These are phyloP conservation scores for Zalerion maritima DNA, from an alignment of 495 filamentous ascomycete species.

Conservation along the genomic window DNA sequence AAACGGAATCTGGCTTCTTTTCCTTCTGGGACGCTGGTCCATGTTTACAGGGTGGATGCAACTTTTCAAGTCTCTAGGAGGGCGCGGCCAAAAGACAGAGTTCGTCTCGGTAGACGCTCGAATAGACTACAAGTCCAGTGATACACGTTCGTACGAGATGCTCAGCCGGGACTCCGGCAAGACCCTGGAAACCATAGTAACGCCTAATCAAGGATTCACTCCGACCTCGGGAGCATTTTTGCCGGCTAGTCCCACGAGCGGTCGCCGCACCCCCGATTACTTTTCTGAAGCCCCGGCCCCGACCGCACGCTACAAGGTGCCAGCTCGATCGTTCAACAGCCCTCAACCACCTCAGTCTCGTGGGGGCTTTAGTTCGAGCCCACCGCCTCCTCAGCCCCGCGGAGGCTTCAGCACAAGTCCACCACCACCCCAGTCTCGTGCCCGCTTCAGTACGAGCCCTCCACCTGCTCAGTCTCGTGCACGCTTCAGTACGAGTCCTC, in stretches of 20 bases:
- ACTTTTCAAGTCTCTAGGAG: constrained; percentile 30
- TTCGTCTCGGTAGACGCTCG: constrained; percentile 82
- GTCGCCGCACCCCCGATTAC: constrained; percentile 32
- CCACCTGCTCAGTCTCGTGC: constrained; percentile 6
- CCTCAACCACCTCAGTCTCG: constrained; percentile 25
- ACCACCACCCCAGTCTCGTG: too few relatives aligned
- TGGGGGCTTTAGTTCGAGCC: constrained; percentile 20
- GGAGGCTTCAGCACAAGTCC: constrained; percentile 12
- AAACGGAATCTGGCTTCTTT: constrained; percentile 70
- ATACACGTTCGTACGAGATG: constrained; percentile 72
- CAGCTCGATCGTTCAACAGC: constrained; percentile 32
- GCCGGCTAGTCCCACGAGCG: constrained; percentile 11
- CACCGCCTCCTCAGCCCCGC: constrained; percentile 7
- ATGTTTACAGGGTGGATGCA: constrained; percentile 79
- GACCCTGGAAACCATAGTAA: constrained; percentile 25
- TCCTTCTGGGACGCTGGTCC: constrained; percentile 64
- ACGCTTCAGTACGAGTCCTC: constrained; percentile 10
- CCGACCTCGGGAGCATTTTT: constrained; percentile 28
- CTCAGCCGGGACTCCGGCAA: constrained; percentile 41
- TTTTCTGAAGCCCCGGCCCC: too few relatives aligned
- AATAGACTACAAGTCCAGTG: constrained; percentile 39
- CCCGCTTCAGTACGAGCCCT: constrained; percentile 18
- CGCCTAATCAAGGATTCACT: constrained; percentile 31
- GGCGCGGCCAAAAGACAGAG: constrained; percentile 41
- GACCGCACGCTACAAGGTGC: constrained; percentile 30